Conservation (phyloP, 495 filamentous ascomycete species). For the Penicillium silybi region DNA sequence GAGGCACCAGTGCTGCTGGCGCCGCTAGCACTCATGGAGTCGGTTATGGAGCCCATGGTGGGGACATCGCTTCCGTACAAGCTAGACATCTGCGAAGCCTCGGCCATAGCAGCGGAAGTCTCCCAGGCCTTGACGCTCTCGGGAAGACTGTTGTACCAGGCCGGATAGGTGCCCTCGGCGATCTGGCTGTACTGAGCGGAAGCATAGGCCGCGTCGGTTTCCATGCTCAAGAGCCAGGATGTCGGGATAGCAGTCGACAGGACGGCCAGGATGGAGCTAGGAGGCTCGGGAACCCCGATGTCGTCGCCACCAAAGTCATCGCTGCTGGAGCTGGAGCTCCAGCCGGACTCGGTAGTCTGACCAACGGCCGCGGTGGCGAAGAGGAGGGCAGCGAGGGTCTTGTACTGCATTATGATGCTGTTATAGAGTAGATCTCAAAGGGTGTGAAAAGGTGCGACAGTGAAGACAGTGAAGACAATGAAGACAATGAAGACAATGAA, state of each 20-base stretch:
- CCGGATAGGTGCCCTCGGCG: conserved; percentile 11
- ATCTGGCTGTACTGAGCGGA: conserved; percentile 11
- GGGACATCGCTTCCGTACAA: background rate
- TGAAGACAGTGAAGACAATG: background rate
- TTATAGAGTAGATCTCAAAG: background rate
- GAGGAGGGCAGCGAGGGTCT: conserved; percentile 13
- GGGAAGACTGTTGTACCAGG: conserved; percentile 22
- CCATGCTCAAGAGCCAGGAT: conserved; percentile 8
- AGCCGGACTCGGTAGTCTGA: conserved; percentile 11
- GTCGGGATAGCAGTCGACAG: conserved; percentile 19
- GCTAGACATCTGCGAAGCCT: conserved; percentile 8
- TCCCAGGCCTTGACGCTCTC: conserved; percentile 14
- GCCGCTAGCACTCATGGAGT: background rate
- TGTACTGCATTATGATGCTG: conserved; percentile 23
- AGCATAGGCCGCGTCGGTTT: conserved; percentile 8
- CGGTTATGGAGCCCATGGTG: background rate
- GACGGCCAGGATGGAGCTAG: conserved; percentile 7
- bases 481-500: background rate
- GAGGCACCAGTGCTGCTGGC: background rate
- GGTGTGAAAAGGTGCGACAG: background rate
- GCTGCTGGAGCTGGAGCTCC: background rate
- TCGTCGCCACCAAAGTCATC: background rate
- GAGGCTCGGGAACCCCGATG: background rate
- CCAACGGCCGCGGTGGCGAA: conserved; percentile 16
- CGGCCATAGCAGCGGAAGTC: conserved; percentile 11